Evolutionary conservation across 2,329 filamentous ascomycete species (phyloP).

Genomic region (Penicillium brasilianum): DNA sequence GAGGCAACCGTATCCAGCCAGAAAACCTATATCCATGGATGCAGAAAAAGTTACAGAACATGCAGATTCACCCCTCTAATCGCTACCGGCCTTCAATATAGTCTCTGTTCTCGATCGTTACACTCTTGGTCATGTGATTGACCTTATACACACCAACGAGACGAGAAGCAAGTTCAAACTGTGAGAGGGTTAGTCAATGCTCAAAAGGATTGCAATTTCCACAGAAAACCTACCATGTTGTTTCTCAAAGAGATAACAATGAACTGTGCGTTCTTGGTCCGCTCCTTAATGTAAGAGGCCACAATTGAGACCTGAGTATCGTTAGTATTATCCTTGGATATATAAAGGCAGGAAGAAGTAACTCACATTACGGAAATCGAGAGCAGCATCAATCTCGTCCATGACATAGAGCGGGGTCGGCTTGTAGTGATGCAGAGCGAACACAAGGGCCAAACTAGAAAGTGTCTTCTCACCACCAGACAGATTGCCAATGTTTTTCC

Average conservation of each 20-base stretch:
- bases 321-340: slow-evolving; percentile 16
- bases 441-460: slow-evolving; percentile 91
- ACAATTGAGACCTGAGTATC: slow-evolving; percentile 82
- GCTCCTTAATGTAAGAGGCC: slow-evolving; percentile 97
- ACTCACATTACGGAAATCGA: slow-evolving; percentile 97
- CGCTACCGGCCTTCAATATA: slow-evolving; percentile 60
- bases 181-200: slow-evolving; percentile 15
- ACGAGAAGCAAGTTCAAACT: slow-evolving; percentile 91
- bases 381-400: slow-evolving; percentile 97
- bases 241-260: slow-evolving; percentile 97
- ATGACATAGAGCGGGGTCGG: slow-evolving; percentile 98
- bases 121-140: slow-evolving; percentile 96
- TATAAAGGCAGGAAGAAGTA: not conserved
- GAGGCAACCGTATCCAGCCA: slow-evolving; percentile 26
- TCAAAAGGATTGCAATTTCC: not conserved
- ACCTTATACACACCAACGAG: slow-evolving; percentile 99
- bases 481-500: slow-evolving; percentile 98
- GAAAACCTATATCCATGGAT: slow-evolving; percentile 25
- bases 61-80: slow-evolving; percentile 13
- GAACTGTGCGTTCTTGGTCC: slow-evolving; percentile 98
- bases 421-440: slow-evolving; percentile 97
- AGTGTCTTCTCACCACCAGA: slow-evolving; percentile 97
- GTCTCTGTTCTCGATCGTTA: slow-evolving; percentile 84
- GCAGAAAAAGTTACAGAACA: slow-evolving; percentile 21
- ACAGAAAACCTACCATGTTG: slow-evolving; percentile 73